Conservation (phyloP, 2,329 filamentous ascomycete genomes). For the Chalara sp. region DNA sequence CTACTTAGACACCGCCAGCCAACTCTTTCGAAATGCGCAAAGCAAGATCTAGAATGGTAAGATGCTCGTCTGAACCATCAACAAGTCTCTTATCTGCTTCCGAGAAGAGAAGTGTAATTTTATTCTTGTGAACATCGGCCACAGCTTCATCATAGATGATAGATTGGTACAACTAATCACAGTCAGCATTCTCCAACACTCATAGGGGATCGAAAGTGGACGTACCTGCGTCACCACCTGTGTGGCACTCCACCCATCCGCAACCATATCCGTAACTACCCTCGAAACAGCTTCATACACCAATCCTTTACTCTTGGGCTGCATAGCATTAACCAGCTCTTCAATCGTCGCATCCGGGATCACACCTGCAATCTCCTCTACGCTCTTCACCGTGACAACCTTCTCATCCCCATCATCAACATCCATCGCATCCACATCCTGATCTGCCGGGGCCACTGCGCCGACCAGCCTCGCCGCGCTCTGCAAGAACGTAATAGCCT, state of each 20-base stretch:
- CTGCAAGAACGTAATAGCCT: slow-evolving; percentile 94
- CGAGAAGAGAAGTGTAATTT: slow-evolving; percentile 82
- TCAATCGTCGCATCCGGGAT: slow-evolving; percentile 74
- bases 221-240: slow-evolving; percentile 77
- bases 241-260: slow-evolving; percentile 92
- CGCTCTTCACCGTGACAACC: slow-evolving; percentile 66
- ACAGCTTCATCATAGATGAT: slow-evolving; percentile 81
- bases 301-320: slow-evolving; percentile 56
- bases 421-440: slow-evolving; percentile 34
- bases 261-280: slow-evolving; percentile 83
- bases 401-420: slow-evolving; percentile 55
- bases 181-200: neutral
- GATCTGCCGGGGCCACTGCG: slow-evolving; percentile 43
- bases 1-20: neutral
- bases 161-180: slow-evolving; percentile 65
- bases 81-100: slow-evolving; percentile 91
- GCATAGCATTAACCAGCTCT: slow-evolving; percentile 65
- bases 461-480: slow-evolving; percentile 86
- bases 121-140: slow-evolving; percentile 80
- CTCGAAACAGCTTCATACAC: slow-evolving; percentile 70
- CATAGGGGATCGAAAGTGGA: slow-evolving; percentile 1
- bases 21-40: slow-evolving; percentile 75
- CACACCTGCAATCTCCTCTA: slow-evolving; percentile 95
- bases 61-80: slow-evolving; percentile 91
- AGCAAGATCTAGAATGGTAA: slow-evolving; percentile 80